A percentile compares a stretch with the other conserved stretches of the same genome.
These are phyloP conservation scores for Curvularia hawaiiensis DNA, from an alignment of 2,329 filamentous ascomycete genomes.

Conservation along the genomic window DNA sequence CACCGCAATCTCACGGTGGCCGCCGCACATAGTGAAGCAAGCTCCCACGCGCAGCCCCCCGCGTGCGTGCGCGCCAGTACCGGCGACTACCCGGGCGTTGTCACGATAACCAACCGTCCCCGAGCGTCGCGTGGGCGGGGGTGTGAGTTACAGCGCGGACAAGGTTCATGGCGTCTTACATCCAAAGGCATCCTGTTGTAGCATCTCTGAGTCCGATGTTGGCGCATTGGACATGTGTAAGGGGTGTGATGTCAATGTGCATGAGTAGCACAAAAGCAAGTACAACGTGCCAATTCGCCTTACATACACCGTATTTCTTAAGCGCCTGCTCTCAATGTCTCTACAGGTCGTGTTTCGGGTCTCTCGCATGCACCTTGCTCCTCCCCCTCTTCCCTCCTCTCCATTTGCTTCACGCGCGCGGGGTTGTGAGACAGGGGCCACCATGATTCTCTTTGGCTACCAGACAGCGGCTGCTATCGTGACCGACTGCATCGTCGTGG, in stretches of 20 bases:
- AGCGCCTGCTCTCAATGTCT: not conserved
- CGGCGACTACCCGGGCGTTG: not conserved
- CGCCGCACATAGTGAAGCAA: slow-evolving; percentile 4
- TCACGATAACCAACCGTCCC: not conserved
- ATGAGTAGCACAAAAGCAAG: not conserved
- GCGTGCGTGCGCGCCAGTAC: not conserved
- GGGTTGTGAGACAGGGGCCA: not conserved
- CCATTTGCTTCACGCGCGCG: not conserved
- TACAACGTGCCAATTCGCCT: not conserved
- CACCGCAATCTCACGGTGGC: slow-evolving; percentile 15
- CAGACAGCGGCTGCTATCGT: not conserved
- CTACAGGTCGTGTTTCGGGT: not conserved
- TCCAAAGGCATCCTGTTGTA: not conserved
- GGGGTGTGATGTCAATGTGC: not conserved
- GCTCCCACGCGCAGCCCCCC: slow-evolving; percentile 4
- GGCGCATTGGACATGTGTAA: not conserved
- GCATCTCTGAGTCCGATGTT: not conserved
- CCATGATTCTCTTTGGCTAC: not conserved
- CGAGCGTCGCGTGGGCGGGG: not conserved
- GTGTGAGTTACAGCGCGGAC: not conserved
- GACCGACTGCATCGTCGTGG: not conserved
- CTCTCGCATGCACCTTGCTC: not conserved
- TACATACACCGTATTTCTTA: not conserved
- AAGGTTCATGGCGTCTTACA: not conserved
- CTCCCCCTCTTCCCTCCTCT: not conserved